Evolutionary conservation across 768 basidiomycete genomes (phyloP), one percentile per base, ranked within the genome.

Genomic region (Boletus subparvulus): DNA sequence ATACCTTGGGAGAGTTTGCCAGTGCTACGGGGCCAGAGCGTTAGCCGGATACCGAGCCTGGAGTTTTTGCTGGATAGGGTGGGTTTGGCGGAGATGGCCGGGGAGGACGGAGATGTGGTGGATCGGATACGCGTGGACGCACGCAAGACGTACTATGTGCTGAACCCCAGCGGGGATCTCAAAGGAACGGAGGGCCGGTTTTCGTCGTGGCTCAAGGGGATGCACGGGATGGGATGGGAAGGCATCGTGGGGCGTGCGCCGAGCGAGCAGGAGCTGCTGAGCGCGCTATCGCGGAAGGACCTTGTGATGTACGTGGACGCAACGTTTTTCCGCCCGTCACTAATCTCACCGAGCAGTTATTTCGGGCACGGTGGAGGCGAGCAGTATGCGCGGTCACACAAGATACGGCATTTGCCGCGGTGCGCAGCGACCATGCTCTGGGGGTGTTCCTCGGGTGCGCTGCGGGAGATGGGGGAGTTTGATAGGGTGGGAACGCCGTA

Each of bases 1-100:
- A 79, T 98, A 53, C 95, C 97, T 3, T 98, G 96, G 96, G 97
- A 98, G 73, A 95, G 90, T 26, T 84, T 98, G 14, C 94, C 96
- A 0, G 81, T 87, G 41, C 74, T 98, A 12, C 81, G 92, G 41
- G 92, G 89, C 10, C 79, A 87, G 47, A 91, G 94, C 51, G 82
- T 98, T 67, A 94, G 92, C 67, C 87, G 97, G n/a, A 86, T 98
- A 60, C 97, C 97, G 3, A 92, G 88, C 36, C 69, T 94, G 39
- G 83, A 91, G 54, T 98, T 98, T 78, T 75, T 99, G 19, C 72
- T 90, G 24, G 97, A 99, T 68, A 82, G 95, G 28, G 61, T 98
- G 44, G 75, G 81, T 33, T 81, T 90, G 55, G 83, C 83, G 9
- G 76, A 77, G 39, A 73, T 79, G 66, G 24, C 40, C 21, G 44